Evolutionary conservation across 371 early-diverging fungal genomes (phyloP).

Genomic region (Smittium culicis): DNA sequence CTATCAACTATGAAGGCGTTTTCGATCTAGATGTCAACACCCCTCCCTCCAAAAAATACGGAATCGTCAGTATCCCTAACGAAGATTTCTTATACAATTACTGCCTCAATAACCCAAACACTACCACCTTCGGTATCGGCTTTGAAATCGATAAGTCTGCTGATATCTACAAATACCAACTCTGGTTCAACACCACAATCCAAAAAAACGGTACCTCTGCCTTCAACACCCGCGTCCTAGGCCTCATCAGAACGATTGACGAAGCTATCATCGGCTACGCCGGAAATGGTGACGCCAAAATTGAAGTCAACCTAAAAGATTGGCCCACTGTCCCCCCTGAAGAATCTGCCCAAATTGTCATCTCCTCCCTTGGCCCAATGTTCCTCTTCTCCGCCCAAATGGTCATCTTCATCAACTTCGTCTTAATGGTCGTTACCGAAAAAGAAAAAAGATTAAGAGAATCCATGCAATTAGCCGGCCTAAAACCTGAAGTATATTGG

Average conservation of each 20-base stretch:
- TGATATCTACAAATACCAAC: conserved; percentile 7
- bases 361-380: conserved; percentile 41
- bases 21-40: not conserved
- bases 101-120: conserved; percentile 7
- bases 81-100: conserved; percentile 8
- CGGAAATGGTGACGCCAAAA: conserved; percentile 26
- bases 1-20: conserved; percentile 8
- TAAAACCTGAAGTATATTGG: conserved; percentile 45
- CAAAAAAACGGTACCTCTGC: conserved; percentile 8
- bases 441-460: conserved; percentile 53
- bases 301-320: conserved; percentile 46
- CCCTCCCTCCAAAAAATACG: not conserved
- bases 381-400: conserved; percentile 55
- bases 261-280: conserved; percentile 9
- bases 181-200: conserved; percentile 9
- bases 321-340: conserved; percentile 38
- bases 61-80: conserved; percentile 9
- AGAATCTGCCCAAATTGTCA: conserved; percentile 33
- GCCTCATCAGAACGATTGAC: conserved; percentile 6
- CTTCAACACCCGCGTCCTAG: conserved; percentile 5
- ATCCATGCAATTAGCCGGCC: conserved; percentile 61
- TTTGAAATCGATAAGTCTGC: conserved; percentile 2
- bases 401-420: conserved; percentile 58
- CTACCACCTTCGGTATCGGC: conserved; percentile 5
- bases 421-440: conserved; percentile 48